These are phyloP conservation scores for Cladosporium sp. DNA, from an alignment of 2,329 filamentous ascomycete genomes.

Conservation along the genomic window DNA sequence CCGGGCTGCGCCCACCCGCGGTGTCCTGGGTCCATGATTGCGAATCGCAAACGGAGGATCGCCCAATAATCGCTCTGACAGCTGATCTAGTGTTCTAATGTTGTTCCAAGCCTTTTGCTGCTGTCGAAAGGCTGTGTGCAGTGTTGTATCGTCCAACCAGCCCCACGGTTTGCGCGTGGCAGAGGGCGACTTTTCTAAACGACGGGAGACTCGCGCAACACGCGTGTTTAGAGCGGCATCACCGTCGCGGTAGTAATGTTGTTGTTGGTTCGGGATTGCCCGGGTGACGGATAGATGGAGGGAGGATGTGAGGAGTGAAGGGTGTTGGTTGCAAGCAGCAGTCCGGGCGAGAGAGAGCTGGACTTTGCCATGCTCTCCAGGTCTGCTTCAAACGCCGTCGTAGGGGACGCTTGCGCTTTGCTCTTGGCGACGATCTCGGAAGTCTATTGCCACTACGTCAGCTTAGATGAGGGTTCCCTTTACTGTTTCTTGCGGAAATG, in stretches of 20 bases:
- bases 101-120: background rate
- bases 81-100: background rate
- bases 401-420: background rate
- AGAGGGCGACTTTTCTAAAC: slow-evolving; percentile 15
- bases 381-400: slow-evolving; percentile 15
- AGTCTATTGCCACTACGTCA: slow-evolving; percentile 10
- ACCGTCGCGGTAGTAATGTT: slow-evolving; percentile 9
- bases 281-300: background rate
- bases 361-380: slow-evolving; percentile 9
- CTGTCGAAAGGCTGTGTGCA: slow-evolving; percentile 5
- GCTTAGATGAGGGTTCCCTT: background rate
- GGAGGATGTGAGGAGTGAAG: slow-evolving; percentile 4
- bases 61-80: slow-evolving; percentile 8
- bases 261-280: background rate
- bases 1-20: slow-evolving; percentile 34
- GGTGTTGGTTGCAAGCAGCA: slow-evolving; percentile 10
- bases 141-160: background rate
- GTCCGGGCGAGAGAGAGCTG: slow-evolving; percentile 3
- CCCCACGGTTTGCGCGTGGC: slow-evolving; percentile 17
- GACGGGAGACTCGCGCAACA: slow-evolving; percentile 11
- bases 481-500: background rate
- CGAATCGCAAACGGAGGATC: slow-evolving; percentile 2
- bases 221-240: slow-evolving; percentile 18
- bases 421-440: slow-evolving; percentile 3
- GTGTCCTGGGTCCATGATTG: slow-evolving; percentile 27